These are phyloP conservation scores for Malus sylvestris DNA, from an alignment of 306 rosid species.

Conservation along the genomic window DNA sequence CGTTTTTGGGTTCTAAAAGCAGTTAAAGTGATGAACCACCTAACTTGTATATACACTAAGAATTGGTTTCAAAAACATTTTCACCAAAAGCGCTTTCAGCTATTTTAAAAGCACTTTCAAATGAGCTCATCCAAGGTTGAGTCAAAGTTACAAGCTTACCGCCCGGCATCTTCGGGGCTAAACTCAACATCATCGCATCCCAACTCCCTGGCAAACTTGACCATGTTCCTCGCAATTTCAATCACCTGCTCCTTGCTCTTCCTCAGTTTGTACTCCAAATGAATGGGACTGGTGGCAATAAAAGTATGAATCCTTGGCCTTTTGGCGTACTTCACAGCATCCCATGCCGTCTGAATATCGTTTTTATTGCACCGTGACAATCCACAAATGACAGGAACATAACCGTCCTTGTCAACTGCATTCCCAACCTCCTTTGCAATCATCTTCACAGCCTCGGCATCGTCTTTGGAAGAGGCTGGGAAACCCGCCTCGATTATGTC, in stretches of 20 bases:
- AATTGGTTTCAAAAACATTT: no score
- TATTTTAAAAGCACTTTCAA: no score
- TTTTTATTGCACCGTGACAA: constrained; percentile 76
- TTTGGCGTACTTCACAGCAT: constrained; percentile 77
- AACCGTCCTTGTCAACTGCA: constrained; percentile 54
- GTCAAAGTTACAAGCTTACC: constrained; percentile 29
- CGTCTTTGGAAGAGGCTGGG: constrained; percentile 80
- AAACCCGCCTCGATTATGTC: constrained; percentile 93
- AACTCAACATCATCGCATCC: constrained; percentile 88
- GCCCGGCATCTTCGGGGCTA: constrained; percentile 98
- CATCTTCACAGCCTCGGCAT: constrained; percentile 67
- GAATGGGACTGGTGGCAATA: constrained; percentile 87
- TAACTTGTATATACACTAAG: no score
- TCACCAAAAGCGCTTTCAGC: no score
- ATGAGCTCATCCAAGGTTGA: neutral
- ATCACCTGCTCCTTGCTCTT: constrained; percentile 64
- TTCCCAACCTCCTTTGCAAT: constrained; percentile 78
- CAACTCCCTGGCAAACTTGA: constrained; percentile 69
- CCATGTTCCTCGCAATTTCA: constrained; percentile 70
- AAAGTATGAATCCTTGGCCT: constrained; percentile 81
- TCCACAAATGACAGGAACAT: constrained; percentile 88
- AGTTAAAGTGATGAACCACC: no score
- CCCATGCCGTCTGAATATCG: constrained; percentile 84
- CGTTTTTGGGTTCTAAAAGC: no score
- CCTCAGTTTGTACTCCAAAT: constrained; percentile 72